Base-by-base conservation (phyloP, 2,329 filamentous ascomycete species). In the Xylaria sp. region DNA sequence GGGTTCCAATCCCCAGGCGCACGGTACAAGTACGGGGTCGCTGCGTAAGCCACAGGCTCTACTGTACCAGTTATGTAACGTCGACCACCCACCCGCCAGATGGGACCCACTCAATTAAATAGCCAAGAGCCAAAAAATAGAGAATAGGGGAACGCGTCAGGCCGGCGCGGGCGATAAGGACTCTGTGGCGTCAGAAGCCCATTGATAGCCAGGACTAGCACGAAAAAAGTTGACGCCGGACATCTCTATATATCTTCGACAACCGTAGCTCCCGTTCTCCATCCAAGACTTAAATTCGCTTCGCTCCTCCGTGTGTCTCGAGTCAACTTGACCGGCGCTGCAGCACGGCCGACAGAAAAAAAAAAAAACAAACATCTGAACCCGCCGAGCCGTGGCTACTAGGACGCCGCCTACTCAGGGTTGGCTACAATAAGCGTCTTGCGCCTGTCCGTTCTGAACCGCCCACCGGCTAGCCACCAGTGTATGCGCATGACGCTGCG, bases 401-500 rank as follows among this genome's bases (percentile, higher is more conserved):
- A 21, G n/a, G 44, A 29, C 27, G 21, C 44, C 27, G 21, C n/a
- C n/a, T n/a, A n/a, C n/a, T 31, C 17, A 15, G 27, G 10, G 46
- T 35, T 48, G 27, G 27, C n/a, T n/a, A n/a, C n/a, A n/a, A n/a
- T n/a, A n/a, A n/a, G n/a, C n/a, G n/a, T n/a, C n/a, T 21, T 33
- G 3, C 10, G 33, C n/a, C 13, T 19, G 47, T 25, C n/a, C 19
- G 27, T 51, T 51, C 25, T 35, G 33, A 37, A 3, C 47, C 33
- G 21, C 47, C 47, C 19, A 51, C 21, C 31, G 47, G 31, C 47
- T 19, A 27, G 15, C 35, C 65, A 51, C 60, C 67, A 51, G 60
- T 65, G 2, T 62, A 67, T 66, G 66, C 65, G 60, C 57, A 29
- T 19, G 46, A 17, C 49, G 44, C 35, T 13, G 51, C 55, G 37